Evolutionary conservation across 805 yeast species (phyloP), one percentile per base, ranked within the genome.

Genomic region (Starmera pachycereana): DNA sequence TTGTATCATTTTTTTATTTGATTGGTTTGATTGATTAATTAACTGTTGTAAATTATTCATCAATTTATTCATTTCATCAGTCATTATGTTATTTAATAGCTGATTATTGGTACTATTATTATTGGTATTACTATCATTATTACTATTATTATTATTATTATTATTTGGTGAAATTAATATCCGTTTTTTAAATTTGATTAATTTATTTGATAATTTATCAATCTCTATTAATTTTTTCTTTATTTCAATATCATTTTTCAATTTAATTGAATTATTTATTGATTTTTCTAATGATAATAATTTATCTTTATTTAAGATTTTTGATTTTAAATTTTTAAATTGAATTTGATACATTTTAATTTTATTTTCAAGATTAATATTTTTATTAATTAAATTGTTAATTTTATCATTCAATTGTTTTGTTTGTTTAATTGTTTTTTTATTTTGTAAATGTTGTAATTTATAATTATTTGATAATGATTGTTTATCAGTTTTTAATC

Each of bases 31-130:
- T 12, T 41, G 41, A 8, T 44, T 39, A n/a, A 50, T 48, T n/a
- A 51, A 32, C 1, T 44, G 41, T 3, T 44, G 42, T n/a, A 51
- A 32, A 19, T 43, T 44, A 3, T 37, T 34, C 43, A 50, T 40
- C 45, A 53, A 42, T 9, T 36, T 37, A 19, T 50, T 50, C 37
- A 52, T 33, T 39, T 51, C 55, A n/a, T 47, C 40, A 37, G 46
- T 50, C 14, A 52, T 12, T 2, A 31, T 38, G 8, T 14, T 40
- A 38, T 33, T 39, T 42, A 12, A 22, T 36, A 33, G 34, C n/a
- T n/a, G n/a, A n/a, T n/a, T n/a, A n/a, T n/a, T n/a, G n/a, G n/a
- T n/a, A n/a, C n/a, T n/a, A n/a, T n/a, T n/a, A n/a, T n/a, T n/a
- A n/a, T n/a, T n/a, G n/a, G n/a, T n/a, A n/a, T n/a, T n/a, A n/a